Evolutionary conservation across 176 grass and related monocot species (phyloP), one percentile per base, ranked within the genome.

Genomic region (Rhynchospora pubera): DNA sequence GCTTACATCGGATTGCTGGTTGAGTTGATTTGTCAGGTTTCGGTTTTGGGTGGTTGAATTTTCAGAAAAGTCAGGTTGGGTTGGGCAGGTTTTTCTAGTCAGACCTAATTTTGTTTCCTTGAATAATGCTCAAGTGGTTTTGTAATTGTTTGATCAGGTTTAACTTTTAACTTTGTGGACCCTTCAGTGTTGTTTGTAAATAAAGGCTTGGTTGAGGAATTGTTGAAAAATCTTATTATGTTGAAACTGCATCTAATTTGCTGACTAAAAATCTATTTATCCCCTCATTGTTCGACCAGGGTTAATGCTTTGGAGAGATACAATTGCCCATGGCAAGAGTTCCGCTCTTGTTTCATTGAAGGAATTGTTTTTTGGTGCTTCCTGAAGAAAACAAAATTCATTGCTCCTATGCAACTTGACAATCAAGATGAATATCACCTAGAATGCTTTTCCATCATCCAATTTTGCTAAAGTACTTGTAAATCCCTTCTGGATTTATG

Each of bases 281-380:
- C 39, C 34, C 79, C 18, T 34, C 62, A 42, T 44, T 83, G 56
- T 52, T 86, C 79, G n/a, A 76, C 24, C 89, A 98, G 96, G 92
- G 30, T 77, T 90, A 58, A 91, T 83, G 79, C 82, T 98, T 59
- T 83, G 92, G 89, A 87, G 89, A 84, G 90, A 98, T 79, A 72
- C 90, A 15, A 43, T 85, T 32, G 95, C 95, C 59, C 83, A 91
- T 84, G 92, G 90, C 46, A 87, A 91, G 78, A 91, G 75, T 81
- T 94, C 92, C 30, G 89, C 96, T 30, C 14, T 87, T 77, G 86
- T 80, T 58, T 93, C 90, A 79, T 79, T 98, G 78, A 98, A 94
- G 57, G 90, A 98, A 60, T 68, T 98, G 56, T 2, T 95, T 79
- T 93, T 90, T 9, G 92, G 89, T 19, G 11, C 13, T 51, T 53